Evolutionary conservation across 805 yeast genomes (phyloP).

Genomic region (Candida endomychidarum): DNA sequence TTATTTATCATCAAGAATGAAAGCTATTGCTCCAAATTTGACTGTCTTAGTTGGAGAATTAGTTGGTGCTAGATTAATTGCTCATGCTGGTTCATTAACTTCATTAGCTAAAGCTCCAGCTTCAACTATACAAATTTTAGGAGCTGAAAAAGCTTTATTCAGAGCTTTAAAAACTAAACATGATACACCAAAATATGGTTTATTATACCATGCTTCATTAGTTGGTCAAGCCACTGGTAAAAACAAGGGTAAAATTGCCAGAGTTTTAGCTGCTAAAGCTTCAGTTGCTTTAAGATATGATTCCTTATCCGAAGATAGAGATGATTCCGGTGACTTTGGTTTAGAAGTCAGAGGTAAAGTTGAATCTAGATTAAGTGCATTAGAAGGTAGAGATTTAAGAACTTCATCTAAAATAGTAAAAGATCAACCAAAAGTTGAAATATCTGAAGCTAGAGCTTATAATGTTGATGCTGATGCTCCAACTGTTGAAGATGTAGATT

Average conservation of each 20-base stretch:
- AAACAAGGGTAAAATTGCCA: conserved; percentile 98
- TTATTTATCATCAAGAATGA: conserved; percentile 92
- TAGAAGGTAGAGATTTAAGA: conserved; percentile 96
- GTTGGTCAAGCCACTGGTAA: conserved; percentile 98
- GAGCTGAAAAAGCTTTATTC: conserved; percentile 98
- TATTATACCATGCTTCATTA: conserved; percentile 92
- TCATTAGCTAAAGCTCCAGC: conserved; percentile 98
- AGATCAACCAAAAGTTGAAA: conserved; percentile 82
- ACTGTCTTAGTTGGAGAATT: conserved; percentile 96
- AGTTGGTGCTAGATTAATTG: conserved; percentile 96
- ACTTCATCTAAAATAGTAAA: conserved; percentile 81
- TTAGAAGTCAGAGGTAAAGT: conserved; percentile 88
- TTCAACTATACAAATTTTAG: conserved; percentile 95
- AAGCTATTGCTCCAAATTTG: conserved; percentile 97
- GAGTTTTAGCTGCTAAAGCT: conserved; percentile 98
- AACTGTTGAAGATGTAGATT: conserved; percentile 30
- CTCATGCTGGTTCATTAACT: conserved; percentile 94
- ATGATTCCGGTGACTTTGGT: conserved; percentile 93
- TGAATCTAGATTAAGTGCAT: conserved; percentile 88
- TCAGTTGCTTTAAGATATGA: conserved; percentile 96
- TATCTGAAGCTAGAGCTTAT: conserved; percentile 82
- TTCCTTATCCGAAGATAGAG: conserved; percentile 95
- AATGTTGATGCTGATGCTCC: conserved; percentile 93
- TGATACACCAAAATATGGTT: conserved; percentile 98
- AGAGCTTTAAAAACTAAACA: conserved; percentile 98